Conservation (phyloP, 176 grass and related monocot species). For the Raddia distichophylla region DNA sequence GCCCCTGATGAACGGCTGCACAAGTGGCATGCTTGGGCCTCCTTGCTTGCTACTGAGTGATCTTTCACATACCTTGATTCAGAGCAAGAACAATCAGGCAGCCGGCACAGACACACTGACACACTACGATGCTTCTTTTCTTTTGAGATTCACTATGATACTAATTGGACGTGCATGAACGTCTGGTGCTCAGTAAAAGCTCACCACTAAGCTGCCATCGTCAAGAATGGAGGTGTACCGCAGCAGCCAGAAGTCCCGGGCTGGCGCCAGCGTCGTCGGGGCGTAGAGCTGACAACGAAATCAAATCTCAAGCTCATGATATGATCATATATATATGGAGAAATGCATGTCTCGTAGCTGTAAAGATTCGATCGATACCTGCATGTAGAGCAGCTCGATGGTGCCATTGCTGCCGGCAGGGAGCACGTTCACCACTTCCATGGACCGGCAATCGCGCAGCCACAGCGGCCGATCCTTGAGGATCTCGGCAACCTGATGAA, state of each 20-base stretch:
- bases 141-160: not conserved
- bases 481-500: conserved; percentile 79
- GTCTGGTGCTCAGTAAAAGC: conserved; percentile 1
- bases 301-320: not conserved
- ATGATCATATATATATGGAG: not conserved
- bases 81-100: conserved; percentile 26
- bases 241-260: conserved; percentile 93
- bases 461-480: conserved; percentile 86
- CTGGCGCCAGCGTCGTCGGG: conserved; percentile 75
- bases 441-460: conserved; percentile 78
- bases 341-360: not conserved
- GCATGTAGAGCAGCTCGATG: conserved; percentile 95
- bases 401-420: conserved; percentile 75
- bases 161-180: conserved; percentile 14
- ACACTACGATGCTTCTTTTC: too few relatives aligned
- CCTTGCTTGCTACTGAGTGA: conserved; percentile 74
- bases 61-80: conserved; percentile 73
- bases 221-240: conserved; percentile 87
- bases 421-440: conserved; percentile 77
- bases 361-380: conserved; percentile 43
- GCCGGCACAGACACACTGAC: not conserved
- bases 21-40: conserved; percentile 71
- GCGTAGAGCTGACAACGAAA: conserved; percentile 64
- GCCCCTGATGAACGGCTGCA: conserved; percentile 79
- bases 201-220: conserved; percentile 92